Evolutionary conservation across 2,329 filamentous ascomycete genomes (phyloP).

Genomic region (Plectosphaerella cucumerina): DNA sequence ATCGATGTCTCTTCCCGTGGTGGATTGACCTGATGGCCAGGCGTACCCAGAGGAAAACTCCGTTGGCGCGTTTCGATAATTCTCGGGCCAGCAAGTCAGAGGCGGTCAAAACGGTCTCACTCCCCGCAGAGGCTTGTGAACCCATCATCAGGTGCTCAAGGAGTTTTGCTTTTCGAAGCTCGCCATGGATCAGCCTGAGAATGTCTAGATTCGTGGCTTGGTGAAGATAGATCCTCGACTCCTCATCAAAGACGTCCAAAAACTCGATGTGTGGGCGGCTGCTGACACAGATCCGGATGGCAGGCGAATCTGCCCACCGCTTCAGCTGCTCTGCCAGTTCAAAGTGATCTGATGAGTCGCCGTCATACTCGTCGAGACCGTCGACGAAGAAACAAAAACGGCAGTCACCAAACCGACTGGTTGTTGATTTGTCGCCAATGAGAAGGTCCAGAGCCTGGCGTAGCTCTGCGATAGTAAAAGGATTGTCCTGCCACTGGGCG

Average conservation of each 20-base stretch:
- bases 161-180: neutral
- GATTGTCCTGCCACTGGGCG: neutral
- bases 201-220: conserved; percentile 1
- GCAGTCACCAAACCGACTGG: too few relatives aligned
- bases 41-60: conserved; percentile 3
- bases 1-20: too few relatives aligned
- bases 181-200: neutral
- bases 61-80: neutral
- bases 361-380: conserved; percentile 5
- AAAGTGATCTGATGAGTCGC: neutral
- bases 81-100: neutral
- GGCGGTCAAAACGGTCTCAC: too few relatives aligned
- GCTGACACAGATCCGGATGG: conserved; percentile 3
- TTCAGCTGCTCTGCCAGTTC: neutral
- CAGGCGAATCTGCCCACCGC: neutral
- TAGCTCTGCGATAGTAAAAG: neutral
- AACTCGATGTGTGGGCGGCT: conserved; percentile 3
- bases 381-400: conserved; percentile 9
- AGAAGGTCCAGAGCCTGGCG: neutral
- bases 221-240: neutral
- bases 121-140: too few relatives aligned
- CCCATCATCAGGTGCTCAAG: too few relatives aligned
- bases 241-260: neutral
- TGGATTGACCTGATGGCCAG: neutral
- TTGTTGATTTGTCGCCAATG: neutral